Evolutionary conservation across 1,284 basidiomycete genomes (phyloP), one percentile per base, ranked within the genome.

Genomic region (Ganoderma sinense): DNA sequence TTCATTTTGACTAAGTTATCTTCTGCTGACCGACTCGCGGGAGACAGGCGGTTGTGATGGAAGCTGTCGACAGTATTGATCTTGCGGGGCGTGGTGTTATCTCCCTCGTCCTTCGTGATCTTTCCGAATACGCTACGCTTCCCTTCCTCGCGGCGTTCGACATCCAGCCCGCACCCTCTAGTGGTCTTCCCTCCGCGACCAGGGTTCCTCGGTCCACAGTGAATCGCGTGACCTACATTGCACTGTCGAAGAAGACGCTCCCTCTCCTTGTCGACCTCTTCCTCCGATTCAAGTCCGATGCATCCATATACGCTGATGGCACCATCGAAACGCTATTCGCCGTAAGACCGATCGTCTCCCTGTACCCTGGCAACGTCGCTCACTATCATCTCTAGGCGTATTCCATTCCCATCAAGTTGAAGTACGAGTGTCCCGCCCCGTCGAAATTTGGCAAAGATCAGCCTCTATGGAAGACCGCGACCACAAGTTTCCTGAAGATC

Each of bases 401-500:
- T 75, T 89, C 94, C 1, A 91, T 97, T 41, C 96, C 97, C 0
- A 91, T 98, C 79, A 96, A 96, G 79, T 84, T 99, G 71, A 97
- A 97, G 80, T 98, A 98, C 75, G 95, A 97, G 59, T 98, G 97
- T 78, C 97, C 97, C 0, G 83, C 92, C 0, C 87, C 97, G 0
- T 96, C 92, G 56, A 96, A 93, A 78, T 94, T 90, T 76, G 94
- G 94, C 1, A 90, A 93, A 65, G 96, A 96, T 77, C 82, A 80
- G n/a, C 95, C 96, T 0, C 81, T 98, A 10, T 98, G 96, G 97
- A 96, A 96, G 81, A 96, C 94, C 0, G 96, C 95, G 2, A 92
- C 93, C 13, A 88, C 84, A 5, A 89, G 86, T 75, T 93, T 94
- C 79, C 81, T 94, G 73, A 83, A 83, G 18, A 85, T 93, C 63